These are phyloP conservation scores for Thuja plicata DNA, from an alignment of 83 land plant genomes.

Conservation along the genomic window DNA sequence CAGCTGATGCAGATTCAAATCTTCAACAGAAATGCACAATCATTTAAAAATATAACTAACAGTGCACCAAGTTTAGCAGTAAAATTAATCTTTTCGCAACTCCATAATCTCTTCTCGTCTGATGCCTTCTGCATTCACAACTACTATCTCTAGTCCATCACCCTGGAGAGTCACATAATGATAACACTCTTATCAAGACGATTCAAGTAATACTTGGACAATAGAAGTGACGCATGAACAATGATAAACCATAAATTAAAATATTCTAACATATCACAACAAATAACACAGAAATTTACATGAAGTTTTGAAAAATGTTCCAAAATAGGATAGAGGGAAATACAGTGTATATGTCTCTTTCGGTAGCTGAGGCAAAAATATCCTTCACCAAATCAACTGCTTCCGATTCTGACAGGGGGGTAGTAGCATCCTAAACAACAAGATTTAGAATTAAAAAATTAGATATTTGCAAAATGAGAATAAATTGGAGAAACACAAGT, in stretches of 20 bases:
- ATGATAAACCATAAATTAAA: not conserved
- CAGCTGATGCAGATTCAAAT: not conserved
- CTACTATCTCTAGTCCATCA: conserved; percentile 80
- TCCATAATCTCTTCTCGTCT: conserved; percentile 50
- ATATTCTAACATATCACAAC: not conserved
- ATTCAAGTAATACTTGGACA: too few relatives aligned
- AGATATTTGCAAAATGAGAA: conserved; percentile 5
- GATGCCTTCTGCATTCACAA: conserved; percentile 65
- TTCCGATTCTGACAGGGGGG: conserved; percentile 76
- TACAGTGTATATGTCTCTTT: conserved; percentile 92
- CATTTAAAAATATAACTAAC: not conserved
- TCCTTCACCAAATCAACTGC: conserved; percentile 93
- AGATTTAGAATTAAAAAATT: not conserved
- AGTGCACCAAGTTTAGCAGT: not conserved
- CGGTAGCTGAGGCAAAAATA: conserved; percentile 87
- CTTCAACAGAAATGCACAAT: not conserved
- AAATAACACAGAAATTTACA: not conserved
- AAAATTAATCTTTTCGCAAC: conserved; percentile 65
- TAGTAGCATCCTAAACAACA: conserved; percentile 73
- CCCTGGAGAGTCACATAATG: conserved; percentile 52
- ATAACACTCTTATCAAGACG: not conserved
- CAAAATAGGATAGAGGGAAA: conserved; percentile 4
- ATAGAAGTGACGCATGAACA: not conserved
- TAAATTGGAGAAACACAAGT: not conserved
- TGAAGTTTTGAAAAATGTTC: not conserved